Conservation (phyloP, 1,284 basidiomycete genomes). For the Pascua sp. region DNA sequence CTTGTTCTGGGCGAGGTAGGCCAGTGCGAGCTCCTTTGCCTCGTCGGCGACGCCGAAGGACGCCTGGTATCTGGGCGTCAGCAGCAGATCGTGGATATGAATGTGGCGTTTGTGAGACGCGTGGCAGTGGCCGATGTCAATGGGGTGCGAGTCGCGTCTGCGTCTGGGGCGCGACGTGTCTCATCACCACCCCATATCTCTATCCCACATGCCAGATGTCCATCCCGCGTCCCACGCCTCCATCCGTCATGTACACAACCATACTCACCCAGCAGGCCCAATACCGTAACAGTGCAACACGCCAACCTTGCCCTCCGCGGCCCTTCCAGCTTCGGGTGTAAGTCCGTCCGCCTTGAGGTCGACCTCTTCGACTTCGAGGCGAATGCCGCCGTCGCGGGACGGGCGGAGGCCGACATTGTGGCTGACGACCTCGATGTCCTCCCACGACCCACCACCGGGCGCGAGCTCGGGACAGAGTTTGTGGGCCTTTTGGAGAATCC, state of each 20-base stretch:
- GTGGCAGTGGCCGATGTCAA: too few species aligned
- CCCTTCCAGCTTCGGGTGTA: conserved; percentile 34
- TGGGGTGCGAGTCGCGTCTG: too few species aligned
- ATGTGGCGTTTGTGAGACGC: too few species aligned
- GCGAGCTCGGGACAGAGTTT: conserved; percentile 45
- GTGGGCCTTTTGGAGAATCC: conserved; percentile 42
- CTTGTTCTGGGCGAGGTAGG: conserved; percentile 7
- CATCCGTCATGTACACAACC: not conserved
- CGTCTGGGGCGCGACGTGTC: too few species aligned
- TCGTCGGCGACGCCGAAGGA: conserved; percentile 46
- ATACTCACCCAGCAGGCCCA: conserved; percentile 43
- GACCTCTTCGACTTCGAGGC: conserved; percentile 62
- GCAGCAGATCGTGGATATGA: not conserved
- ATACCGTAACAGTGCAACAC: conserved; percentile 70
- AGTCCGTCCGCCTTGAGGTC: conserved; percentile 61
- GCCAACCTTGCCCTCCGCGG: conserved; percentile 52
- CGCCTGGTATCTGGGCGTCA: conserved; percentile 39
- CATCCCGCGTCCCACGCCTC: not conserved
- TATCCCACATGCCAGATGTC: too few species aligned
- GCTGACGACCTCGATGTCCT: conserved; percentile 53
- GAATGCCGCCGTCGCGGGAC: conserved; percentile 61
- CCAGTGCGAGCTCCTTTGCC: conserved; percentile 33
- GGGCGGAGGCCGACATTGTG: conserved; percentile 69
- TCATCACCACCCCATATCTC: too few species aligned
- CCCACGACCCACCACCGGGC: conserved; percentile 29